phyloP scores from a whole-genome alignment of 306 rosid species.

The Fagus sylvatica region DNA sequence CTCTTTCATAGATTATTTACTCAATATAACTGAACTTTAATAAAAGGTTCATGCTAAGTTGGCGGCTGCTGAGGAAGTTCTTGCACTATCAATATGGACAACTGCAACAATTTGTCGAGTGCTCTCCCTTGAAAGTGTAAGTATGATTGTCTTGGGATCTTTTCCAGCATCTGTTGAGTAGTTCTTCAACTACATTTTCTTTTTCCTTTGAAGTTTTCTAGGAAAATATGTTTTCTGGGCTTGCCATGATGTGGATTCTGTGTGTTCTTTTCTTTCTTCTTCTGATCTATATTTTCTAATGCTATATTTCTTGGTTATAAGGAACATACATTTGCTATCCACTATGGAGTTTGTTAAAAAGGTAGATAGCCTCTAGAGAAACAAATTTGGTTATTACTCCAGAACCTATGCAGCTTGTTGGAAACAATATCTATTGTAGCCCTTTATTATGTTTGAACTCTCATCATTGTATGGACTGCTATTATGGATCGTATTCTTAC shows the following conservation, averaged over 20 bases:
- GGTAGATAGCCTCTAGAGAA: not conserved
- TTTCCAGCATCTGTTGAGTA: constrained; percentile 4
- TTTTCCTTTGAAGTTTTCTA: not conserved
- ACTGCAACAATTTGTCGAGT: constrained; percentile 80
- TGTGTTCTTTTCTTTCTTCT: not conserved
- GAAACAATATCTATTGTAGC: not conserved
- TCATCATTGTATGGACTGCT: too few species aligned
- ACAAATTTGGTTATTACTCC: not conserved
- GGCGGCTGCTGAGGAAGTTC: constrained; percentile 88
- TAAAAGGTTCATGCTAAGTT: constrained; percentile 57
- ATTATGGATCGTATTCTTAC: too few species aligned
- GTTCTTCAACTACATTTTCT: not conserved
- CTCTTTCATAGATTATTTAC: constrained; percentile 12
- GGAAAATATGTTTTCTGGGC: not conserved
- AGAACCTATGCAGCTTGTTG: not conserved
- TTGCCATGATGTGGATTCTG: not conserved
- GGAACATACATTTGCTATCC: not conserved
- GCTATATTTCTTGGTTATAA: not conserved
- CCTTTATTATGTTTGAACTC: not conserved
- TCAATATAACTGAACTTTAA: constrained; percentile 24
- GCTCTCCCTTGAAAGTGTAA: constrained; percentile 84
- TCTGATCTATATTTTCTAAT: not conserved
- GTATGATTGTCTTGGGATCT: constrained; percentile 30
- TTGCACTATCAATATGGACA: constrained; percentile 87
- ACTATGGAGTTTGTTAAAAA: not conserved